These are phyloP conservation scores for Backusella liffmaniae DNA, from an alignment of 192 early-diverging fungal species.

Conservation along the genomic window DNA sequence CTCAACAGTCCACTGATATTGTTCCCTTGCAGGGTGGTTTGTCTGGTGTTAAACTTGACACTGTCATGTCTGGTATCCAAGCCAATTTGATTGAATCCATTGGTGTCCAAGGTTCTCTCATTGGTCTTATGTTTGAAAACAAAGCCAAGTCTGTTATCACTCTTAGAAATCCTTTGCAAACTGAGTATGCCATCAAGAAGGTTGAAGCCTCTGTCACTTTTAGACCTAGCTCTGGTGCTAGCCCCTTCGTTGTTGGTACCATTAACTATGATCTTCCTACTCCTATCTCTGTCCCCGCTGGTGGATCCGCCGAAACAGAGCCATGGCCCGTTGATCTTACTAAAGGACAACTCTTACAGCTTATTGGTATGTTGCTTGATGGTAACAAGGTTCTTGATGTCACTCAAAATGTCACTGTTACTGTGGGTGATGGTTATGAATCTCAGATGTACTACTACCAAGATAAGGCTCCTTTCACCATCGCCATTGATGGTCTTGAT, in stretches of 20 bases:
- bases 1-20: conserved; percentile 35
- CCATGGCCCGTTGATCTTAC: conserved; percentile 21
- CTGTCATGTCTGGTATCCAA: conserved; percentile 46
- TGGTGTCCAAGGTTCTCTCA: conserved; percentile 12
- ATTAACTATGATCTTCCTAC: conserved; percentile 10
- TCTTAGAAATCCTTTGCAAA: conserved; percentile 28
- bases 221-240: background rate
- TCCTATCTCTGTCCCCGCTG: conserved; percentile 19
- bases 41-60: conserved; percentile 34
- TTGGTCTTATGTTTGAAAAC: background rate
- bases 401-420: conserved; percentile 16
- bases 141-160: conserved; percentile 17
- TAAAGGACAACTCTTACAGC: background rate
- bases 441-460: conserved; percentile 24
- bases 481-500: background rate
- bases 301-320: background rate
- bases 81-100: conserved; percentile 35
- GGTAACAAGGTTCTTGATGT: conserved; percentile 12
- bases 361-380: conserved; percentile 13
- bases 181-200: background rate
- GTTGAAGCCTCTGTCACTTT: conserved; percentile 9
- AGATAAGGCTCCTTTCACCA: conserved; percentile 18
- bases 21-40: conserved; percentile 45
- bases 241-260: conserved; percentile 14
- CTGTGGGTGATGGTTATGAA: conserved; percentile 22